Base-by-base conservation (phyloP, 2,329 filamentous ascomycete genomes). In the Claviceps quebecensis region DNA sequence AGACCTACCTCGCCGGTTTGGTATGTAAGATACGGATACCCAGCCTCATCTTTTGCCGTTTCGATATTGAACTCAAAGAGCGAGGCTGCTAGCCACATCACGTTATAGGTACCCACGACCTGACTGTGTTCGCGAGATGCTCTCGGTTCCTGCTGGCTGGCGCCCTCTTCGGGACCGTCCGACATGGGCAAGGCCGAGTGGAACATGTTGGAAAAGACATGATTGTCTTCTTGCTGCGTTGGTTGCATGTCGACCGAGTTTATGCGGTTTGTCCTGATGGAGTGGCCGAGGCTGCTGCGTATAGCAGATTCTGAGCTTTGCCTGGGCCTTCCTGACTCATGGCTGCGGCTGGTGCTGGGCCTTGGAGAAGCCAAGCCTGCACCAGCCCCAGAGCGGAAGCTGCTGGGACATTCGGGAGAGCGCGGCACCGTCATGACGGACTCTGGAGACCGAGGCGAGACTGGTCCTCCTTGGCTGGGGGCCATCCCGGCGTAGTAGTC, bases 31-130 rank as follows among this genome's bases (percentile, higher is more conserved):
- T 98, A 98, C 19, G 91, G 90, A 67, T 95, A 97, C 23, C 93
- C 93, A 54, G 86, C 91, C 69, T 97, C 93, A 53, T 87, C 83
- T 59, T 95, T 87, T 26, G 89, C 86, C 23, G 86, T 87, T 62
- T 91, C 87, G 62, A 97, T 97, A 61, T 95, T 94, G 71, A 97
- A 98, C 66, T 97, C 90, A 63, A 95, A 97, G 36, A 97, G 77
- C 59, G 87, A 95, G 19, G 91, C 93, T 14, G 90, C 93, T 17
- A 96, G 75, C 75, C 95, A 98, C 45, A 97, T 72, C 7, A 95
- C 80, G 52, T 83, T 85, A 56, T 83, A 84, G 22, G 80, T 75
- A 48, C 77, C 72, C 26, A 71, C 68, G 40, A 67, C 71, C 49
- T 72, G 72, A 45, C 65, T 73, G 40, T 78, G 72, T 58, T 82